Percentiles rank a stretch among this genome's conserved stretches.
Conservation (phyloP, 1,284 basidiomycete genomes). For the Fistulina hepatica region DNA sequence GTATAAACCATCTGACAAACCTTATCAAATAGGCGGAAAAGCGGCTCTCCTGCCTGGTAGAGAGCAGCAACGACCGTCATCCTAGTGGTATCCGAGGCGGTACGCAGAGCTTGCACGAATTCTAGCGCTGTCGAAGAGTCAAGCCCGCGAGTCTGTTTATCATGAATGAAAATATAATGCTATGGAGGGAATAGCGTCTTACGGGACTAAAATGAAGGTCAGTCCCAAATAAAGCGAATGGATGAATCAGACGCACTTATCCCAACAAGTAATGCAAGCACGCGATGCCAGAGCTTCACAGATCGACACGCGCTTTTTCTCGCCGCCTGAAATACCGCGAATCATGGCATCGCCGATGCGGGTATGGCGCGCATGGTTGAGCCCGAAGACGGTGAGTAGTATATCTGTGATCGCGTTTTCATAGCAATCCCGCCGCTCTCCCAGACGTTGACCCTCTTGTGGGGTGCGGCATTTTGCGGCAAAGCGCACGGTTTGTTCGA, state of each 20-base stretch:
- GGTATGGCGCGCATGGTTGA: slow-evolving; percentile 46
- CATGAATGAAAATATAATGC: no score
- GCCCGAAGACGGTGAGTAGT: slow-evolving; percentile 58
- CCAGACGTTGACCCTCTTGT: slow-evolving; percentile 29
- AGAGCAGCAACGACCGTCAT: slow-evolving; percentile 49
- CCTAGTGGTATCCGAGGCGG: slow-evolving; percentile 25
- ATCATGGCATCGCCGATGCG: slow-evolving; percentile 63
- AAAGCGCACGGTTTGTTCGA: slow-evolving; percentile 60
- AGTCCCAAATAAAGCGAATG: no score
- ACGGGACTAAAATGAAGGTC: no score
- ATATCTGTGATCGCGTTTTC: slow-evolving; percentile 35
- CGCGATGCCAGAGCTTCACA: slow-evolving; percentile 55
- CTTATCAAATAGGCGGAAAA: slow-evolving; percentile 60
- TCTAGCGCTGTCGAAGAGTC: slow-evolving; percentile 60
- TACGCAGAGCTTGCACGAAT: slow-evolving; percentile 41
- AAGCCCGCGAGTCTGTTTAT: slow-evolving; percentile 47
- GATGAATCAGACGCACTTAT: slow-evolving; percentile 39
- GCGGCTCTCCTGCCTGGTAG: slow-evolving; percentile 59
- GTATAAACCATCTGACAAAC: no score
- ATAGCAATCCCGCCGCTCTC: slow-evolving; percentile 31
- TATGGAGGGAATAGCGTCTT: no score
- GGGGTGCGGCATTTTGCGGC: slow-evolving; percentile 48
- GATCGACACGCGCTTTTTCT: slow-evolving; percentile 73
- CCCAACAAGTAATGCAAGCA: slow-evolving; percentile 56
- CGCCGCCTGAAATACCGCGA: slow-evolving; percentile 71